Evolutionary conservation across 2,329 filamentous ascomycete species (phyloP).

Genomic region (Botrytis byssoidea): DNA sequence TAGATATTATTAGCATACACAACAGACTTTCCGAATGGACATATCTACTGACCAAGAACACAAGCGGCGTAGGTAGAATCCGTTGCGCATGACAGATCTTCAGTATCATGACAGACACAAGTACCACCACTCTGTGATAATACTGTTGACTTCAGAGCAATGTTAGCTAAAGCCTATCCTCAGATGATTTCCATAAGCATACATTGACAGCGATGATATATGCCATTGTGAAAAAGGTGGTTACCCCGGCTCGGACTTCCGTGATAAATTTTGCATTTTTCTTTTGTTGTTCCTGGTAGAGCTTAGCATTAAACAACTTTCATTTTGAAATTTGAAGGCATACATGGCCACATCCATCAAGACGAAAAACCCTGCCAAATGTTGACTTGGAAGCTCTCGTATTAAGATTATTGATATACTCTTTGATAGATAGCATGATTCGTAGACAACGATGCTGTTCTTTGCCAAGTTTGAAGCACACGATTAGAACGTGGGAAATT

Average conservation of each 20-base stretch:
- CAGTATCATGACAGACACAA: constrained; percentile 56
- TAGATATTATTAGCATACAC: neutral
- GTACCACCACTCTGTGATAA: constrained; percentile 75
- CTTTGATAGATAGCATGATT: constrained; percentile 19
- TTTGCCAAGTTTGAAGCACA: constrained; percentile 15
- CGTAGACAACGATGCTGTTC: neutral
- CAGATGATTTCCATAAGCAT: constrained; percentile 28
- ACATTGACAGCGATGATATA: constrained; percentile 79
- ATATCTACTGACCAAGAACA: constrained; percentile 38
- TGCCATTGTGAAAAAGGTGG: constrained; percentile 79
- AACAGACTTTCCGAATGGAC: neutral
- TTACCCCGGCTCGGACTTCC: constrained; percentile 75
- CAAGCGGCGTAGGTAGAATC: constrained; percentile 46
- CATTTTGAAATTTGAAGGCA: constrained; percentile 31
- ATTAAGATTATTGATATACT: constrained; percentile 36
- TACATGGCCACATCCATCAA: constrained; percentile 69
- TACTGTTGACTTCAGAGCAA: constrained; percentile 61
- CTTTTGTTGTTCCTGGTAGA: constrained; percentile 61
- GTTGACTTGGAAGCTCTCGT: constrained; percentile 43
- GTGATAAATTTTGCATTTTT: constrained; percentile 69
- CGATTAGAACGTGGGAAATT: constrained; percentile 29
- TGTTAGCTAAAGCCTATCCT: neutral
- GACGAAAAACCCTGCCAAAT: constrained; percentile 61
- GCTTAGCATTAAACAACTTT: neutral
- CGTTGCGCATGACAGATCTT: constrained; percentile 31